These are phyloP conservation scores for Termitomyces sp. DNA, from an alignment of 768 basidiomycete genomes.

Conservation along the genomic window DNA sequence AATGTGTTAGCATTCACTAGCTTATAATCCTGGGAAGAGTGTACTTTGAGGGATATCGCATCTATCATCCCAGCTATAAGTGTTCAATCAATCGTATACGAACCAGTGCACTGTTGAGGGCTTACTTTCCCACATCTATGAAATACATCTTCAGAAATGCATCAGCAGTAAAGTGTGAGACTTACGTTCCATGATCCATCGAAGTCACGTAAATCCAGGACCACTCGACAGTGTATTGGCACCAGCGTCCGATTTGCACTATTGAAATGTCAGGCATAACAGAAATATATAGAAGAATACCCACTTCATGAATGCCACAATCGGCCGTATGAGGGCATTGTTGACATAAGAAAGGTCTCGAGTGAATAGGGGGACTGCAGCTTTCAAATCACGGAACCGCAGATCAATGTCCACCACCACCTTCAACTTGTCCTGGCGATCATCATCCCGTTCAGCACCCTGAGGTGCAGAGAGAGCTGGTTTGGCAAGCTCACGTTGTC, in stretches of 20 bases:
- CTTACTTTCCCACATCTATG: constrained; percentile 89
- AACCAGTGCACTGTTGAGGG: background rate
- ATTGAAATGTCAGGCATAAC: constrained; percentile 6
- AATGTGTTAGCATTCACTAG: background rate
- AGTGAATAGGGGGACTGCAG: constrained; percentile 90
- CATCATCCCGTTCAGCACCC: constrained; percentile 28
- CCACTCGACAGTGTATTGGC: constrained; percentile 88
- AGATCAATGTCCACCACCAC: constrained; percentile 90
- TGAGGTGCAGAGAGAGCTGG: constrained; percentile 79
- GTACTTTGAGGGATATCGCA: constrained; percentile 80
- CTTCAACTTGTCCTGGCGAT: constrained; percentile 36
- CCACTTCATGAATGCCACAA: constrained; percentile 98
- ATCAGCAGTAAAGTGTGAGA: constrained; percentile 15
- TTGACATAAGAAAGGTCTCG: constrained; percentile 88
- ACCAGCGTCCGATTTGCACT: constrained; percentile 93
- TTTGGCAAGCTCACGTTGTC: constrained; percentile 81
- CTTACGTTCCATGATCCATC: constrained; percentile 96
- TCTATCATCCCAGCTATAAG: constrained; percentile 86
- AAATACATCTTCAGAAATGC: constrained; percentile 10
- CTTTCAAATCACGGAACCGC: constrained; percentile 92
- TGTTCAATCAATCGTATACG: background rate
- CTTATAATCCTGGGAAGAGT: background rate
- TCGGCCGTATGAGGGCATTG: constrained; percentile 88
- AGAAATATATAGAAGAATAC: constrained; percentile 21
- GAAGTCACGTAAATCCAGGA: constrained; percentile 81